Conservation (phyloP, 176 grass and related monocot species). For the Zea mays region DNA sequence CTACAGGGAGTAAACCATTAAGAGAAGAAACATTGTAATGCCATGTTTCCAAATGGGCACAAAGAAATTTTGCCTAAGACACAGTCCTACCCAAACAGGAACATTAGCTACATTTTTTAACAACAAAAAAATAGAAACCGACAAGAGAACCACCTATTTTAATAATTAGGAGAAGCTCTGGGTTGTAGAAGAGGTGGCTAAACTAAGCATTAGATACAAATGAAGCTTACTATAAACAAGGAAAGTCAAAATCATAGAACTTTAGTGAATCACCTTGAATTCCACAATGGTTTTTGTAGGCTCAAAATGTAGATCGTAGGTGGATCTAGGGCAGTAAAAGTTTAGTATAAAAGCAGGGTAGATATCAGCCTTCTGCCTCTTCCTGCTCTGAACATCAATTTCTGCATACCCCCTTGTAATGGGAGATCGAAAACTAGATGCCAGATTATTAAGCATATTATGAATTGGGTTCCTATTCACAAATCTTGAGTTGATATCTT, state of each 20-base stretch:
- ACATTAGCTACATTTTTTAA: not conserved
- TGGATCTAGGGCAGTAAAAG: slow-evolving; percentile 70
- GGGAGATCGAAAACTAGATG: slow-evolving; percentile 58
- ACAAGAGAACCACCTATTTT: not conserved
- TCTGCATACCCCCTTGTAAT: slow-evolving; percentile 40
- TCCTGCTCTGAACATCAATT: slow-evolving; percentile 50
- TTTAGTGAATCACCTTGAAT: slow-evolving; percentile 71
- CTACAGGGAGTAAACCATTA: slow-evolving; percentile 4
- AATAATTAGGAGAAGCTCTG: not conserved
- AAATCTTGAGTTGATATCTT: slow-evolving; percentile 95
- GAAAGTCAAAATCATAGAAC: slow-evolving; percentile 23
- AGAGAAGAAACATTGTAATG: too few relatives aligned
- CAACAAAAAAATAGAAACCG: not conserved
- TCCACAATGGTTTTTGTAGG: slow-evolving; percentile 85
- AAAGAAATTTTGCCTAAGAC: slow-evolving; percentile 21
- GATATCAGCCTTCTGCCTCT: slow-evolving; percentile 60
- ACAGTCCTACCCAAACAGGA: not conserved
- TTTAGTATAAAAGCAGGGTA: slow-evolving; percentile 86
- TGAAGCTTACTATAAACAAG: slow-evolving; percentile 26
- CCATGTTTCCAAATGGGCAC: not conserved
- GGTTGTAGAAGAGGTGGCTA: slow-evolving; percentile 1
- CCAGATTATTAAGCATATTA: slow-evolving; percentile 81
- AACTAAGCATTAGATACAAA: slow-evolving; percentile 14
- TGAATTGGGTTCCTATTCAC: slow-evolving; percentile 73
- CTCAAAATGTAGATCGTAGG: slow-evolving; percentile 82